A percentile compares a stretch with the other conserved stretches of the same genome.
phyloP scores from a whole-genome alignment of 2,329 filamentous ascomycete species.

The Pseudohalonectria lignicola region DNA sequence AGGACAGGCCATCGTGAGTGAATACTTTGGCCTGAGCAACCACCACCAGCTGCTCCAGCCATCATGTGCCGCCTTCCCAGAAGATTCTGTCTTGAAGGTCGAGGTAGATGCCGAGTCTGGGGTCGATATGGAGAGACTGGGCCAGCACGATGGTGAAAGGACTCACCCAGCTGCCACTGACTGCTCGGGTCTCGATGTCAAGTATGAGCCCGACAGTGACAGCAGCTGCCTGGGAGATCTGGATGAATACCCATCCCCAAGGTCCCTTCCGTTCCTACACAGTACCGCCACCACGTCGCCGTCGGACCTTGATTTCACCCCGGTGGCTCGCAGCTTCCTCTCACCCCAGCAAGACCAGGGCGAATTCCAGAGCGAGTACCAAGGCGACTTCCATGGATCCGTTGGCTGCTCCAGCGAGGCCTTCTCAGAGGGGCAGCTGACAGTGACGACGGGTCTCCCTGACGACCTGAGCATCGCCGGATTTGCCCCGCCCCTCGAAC shows the following conservation, averaged over 20 bases:
- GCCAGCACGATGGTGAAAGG: too few relatives aligned
- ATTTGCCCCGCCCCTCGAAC: too few relatives aligned
- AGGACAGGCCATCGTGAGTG: conserved; percentile 14
- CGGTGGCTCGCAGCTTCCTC: conserved; percentile 5
- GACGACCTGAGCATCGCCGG: too few relatives aligned
- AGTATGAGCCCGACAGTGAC: too few relatives aligned
- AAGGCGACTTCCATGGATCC: too few relatives aligned
- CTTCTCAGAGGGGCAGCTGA: too few relatives aligned
- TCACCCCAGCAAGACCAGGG: not conserved
- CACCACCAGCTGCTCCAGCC: conserved; percentile 20
- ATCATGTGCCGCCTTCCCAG: conserved; percentile 24
- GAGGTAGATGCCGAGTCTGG: too few relatives aligned
- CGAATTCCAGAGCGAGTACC: not conserved
- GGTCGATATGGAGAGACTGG: too few relatives aligned
- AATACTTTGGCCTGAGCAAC: conserved; percentile 20
- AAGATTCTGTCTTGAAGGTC: conserved; percentile 4
- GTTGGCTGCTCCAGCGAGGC: too few relatives aligned
- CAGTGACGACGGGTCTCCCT: too few relatives aligned
- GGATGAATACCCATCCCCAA: conserved; percentile 11
- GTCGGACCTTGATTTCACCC: conserved; percentile 4
- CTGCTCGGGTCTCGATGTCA: too few relatives aligned
- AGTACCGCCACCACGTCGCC: not conserved
- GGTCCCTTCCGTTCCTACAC: conserved; percentile 9
- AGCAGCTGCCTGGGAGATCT: not conserved
- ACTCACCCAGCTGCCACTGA: too few relatives aligned